Evolutionary conservation across 2,329 filamentous ascomycete genomes (phyloP).

Genomic region (Didymella pomorum): DNA sequence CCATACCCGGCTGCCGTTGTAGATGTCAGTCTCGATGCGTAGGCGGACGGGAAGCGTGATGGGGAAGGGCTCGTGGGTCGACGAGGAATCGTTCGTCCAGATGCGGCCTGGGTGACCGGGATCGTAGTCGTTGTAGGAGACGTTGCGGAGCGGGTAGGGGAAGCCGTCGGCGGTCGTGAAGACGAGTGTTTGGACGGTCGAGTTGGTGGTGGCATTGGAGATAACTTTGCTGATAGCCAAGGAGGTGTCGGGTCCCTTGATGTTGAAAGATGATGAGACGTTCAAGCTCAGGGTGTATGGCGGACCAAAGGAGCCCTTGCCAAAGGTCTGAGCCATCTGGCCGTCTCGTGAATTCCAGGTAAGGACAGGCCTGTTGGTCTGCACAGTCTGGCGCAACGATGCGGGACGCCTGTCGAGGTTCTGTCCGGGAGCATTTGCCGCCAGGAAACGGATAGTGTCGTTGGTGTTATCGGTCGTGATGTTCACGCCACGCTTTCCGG

Average conservation of each 20-base stretch:
- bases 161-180: constrained; percentile 53
- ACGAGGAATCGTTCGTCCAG: constrained; percentile 59
- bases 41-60: constrained; percentile 49
- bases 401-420: constrained; percentile 54
- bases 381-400: constrained; percentile 10
- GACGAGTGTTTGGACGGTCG: constrained; percentile 39
- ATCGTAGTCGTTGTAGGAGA: constrained; percentile 57
- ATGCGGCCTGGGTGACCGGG: constrained; percentile 60
- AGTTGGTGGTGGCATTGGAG: constrained; percentile 27
- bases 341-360: constrained; percentile 41
- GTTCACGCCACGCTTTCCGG: constrained; percentile 48
- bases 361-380: constrained; percentile 33
- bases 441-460: constrained; percentile 48
- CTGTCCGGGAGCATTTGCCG: constrained; percentile 53
- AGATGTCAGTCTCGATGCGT: constrained; percentile 55
- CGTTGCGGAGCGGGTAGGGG: constrained; percentile 59
- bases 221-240: constrained; percentile 47
- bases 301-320: constrained; percentile 55
- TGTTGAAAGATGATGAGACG: constrained; percentile 54
- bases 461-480: constrained; percentile 40
- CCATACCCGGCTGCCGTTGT: constrained; percentile 61
- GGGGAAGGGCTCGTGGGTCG: constrained; percentile 54
- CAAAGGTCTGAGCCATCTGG: constrained; percentile 30
- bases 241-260: constrained; percentile 55
- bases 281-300: constrained; percentile 56